phyloP scores from a whole-genome alignment of 345 rosid species.

The Hypericum perforatum region DNA sequence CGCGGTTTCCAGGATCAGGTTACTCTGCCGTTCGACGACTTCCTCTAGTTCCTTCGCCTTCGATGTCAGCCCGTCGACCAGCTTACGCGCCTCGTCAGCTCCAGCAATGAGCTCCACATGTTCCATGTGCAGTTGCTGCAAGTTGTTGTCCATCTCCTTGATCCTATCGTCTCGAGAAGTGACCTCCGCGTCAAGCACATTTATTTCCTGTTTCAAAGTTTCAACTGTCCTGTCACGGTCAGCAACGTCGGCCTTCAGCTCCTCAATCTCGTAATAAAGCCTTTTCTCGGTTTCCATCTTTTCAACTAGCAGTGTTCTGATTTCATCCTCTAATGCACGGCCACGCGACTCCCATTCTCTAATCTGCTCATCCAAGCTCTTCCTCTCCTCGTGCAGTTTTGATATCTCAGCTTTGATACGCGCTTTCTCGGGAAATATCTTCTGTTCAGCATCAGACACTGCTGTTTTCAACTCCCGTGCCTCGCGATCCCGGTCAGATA shows the following conservation, averaged over 20 bases:
- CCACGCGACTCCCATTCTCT: slow-evolving; percentile 32
- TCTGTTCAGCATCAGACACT: slow-evolving; percentile 35
- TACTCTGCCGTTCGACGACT: slow-evolving; percentile 29
- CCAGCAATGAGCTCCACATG: slow-evolving; percentile 25
- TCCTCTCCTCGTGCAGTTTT: slow-evolving; percentile 31
- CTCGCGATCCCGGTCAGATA: slow-evolving; percentile 30
- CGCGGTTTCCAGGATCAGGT: slow-evolving; percentile 12
- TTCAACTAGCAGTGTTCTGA: slow-evolving; percentile 26
- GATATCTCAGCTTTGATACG: slow-evolving; percentile 39
- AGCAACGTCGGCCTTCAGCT: slow-evolving; percentile 30
- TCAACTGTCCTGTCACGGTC: slow-evolving; percentile 38
- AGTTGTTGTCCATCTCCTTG: slow-evolving; percentile 34
- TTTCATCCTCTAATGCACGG: slow-evolving; percentile 32
- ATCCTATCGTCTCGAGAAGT: slow-evolving; percentile 32
- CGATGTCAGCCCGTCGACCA: slow-evolving; percentile 24
- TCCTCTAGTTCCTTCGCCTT: slow-evolving; percentile 38
- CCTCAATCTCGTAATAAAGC: slow-evolving; percentile 24
- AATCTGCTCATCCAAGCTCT: slow-evolving; percentile 28
- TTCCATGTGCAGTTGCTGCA: slow-evolving; percentile 23
- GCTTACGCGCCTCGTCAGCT: slow-evolving; percentile 23
- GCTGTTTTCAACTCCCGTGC: slow-evolving; percentile 29
- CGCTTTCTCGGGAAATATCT: slow-evolving; percentile 42
- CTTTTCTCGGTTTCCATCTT: slow-evolving; percentile 29
- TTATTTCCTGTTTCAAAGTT: slow-evolving; percentile 40
- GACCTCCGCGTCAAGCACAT: slow-evolving; percentile 36